These are phyloP conservation scores for Pulveroboletus sp. DNA, from an alignment of 768 basidiomycete genomes.

Conservation along the genomic window DNA sequence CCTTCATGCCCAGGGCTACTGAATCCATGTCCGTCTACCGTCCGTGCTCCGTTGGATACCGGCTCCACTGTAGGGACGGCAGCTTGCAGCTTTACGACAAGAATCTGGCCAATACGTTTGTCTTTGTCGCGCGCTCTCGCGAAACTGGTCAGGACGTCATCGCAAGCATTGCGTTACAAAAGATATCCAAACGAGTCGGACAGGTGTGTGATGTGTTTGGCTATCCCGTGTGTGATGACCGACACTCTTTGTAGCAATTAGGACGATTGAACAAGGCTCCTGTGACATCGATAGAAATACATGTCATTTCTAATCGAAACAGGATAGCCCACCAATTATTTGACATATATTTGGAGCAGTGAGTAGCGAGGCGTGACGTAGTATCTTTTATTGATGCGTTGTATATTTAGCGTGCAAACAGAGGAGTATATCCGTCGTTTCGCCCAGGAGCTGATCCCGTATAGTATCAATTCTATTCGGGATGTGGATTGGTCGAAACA, in stretches of 20 bases:
- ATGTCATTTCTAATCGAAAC: conserved; percentile 67
- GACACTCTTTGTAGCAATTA: conserved; percentile 43
- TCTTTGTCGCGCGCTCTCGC: conserved; percentile 48
- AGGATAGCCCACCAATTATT: conserved; percentile 62
- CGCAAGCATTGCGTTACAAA: conserved; percentile 58
- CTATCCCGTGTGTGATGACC: background rate
- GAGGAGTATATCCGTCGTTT: conserved; percentile 42
- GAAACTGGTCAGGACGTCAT: conserved; percentile 45
- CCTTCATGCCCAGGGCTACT: conserved; percentile 54
- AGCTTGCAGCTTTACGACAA: conserved; percentile 57
- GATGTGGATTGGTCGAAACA: conserved; percentile 39
- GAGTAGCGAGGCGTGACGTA: conserved; percentile 39
- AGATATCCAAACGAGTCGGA: conserved; percentile 52
- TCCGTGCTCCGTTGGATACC: conserved; percentile 49
- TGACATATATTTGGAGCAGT: conserved; percentile 67
- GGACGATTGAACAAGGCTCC: conserved; percentile 52
- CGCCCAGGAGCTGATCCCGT: conserved; percentile 38
- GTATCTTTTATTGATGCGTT: background rate
- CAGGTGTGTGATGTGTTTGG: conserved; percentile 32
- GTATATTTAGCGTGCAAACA: conserved; percentile 32
- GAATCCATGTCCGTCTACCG: conserved; percentile 44
- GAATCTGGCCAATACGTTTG: conserved; percentile 48
- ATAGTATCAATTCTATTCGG: conserved; percentile 37
- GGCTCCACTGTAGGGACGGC: conserved; percentile 51
- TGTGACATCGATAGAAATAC: conserved; percentile 52